Evolutionary conservation across 2,329 filamentous ascomycete species (phyloP).

Genomic region (Amauroascus niger): DNA sequence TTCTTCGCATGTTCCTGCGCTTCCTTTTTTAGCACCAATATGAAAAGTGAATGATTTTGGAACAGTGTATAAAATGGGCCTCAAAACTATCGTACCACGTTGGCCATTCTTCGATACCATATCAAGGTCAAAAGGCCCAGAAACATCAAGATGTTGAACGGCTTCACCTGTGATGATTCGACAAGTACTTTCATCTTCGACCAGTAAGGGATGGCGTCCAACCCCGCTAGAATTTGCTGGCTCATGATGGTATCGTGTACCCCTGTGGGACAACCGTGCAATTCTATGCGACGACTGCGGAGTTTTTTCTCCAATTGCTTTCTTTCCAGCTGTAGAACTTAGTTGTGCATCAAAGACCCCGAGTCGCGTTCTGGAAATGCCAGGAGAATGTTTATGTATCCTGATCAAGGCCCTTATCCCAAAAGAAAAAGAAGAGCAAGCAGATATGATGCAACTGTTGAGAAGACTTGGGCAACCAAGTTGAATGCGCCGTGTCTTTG

Average conservation of each 20-base stretch:
- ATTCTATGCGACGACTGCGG: not conserved
- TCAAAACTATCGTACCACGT: slow-evolving; percentile 4
- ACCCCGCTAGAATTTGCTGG: not conserved
- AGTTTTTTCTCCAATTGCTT: too few species aligned
- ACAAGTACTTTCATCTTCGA: slow-evolving; percentile 1
- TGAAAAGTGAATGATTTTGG: too few species aligned
- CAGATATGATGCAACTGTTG: not conserved
- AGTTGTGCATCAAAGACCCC: too few species aligned
- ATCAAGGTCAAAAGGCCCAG: slow-evolving; percentile 10
- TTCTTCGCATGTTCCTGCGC: slow-evolving; percentile 4
- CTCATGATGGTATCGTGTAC: not conserved
- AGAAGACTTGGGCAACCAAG: not conserved
- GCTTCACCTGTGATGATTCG: not conserved
- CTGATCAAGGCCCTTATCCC: not conserved
- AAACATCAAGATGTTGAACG: slow-evolving; percentile 13
- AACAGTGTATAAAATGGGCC: too few species aligned
- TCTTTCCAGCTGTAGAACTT: too few species aligned
- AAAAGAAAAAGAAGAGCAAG: not conserved
- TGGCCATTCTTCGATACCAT: slow-evolving; percentile 1
- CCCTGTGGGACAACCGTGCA: not conserved
- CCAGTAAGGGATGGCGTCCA: slow-evolving; percentile 10
- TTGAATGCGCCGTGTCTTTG: not conserved
- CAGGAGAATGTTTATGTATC: not conserved
- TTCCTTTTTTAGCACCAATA: not conserved
- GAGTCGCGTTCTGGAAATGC: too few species aligned